Base-by-base conservation (phyloP, 176 grass and related monocot species). In the Poa annua region DNA sequence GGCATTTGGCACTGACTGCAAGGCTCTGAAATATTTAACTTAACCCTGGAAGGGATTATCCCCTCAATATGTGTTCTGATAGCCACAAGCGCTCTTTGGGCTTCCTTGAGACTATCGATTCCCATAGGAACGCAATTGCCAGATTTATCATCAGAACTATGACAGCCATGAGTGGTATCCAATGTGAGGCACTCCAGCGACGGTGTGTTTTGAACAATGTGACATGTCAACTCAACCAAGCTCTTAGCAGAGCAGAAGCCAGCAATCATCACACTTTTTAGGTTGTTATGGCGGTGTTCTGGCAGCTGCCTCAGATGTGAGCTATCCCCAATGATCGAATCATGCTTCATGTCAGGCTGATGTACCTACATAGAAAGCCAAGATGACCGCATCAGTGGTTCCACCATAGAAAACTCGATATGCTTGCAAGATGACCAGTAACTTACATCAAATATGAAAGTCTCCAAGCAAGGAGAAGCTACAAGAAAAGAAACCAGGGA, bases 401-500 rank as follows among this genome's bases (percentile, higher is more conserved):
- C 16, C 29, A 36, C 63, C 39, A 41, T 41, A 41, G 39, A 41
- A 41, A 41, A 36, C 39, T 41, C 5, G 5, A 5, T 41, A 41
- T 41, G 39, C 7, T 41, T 41, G 5, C 6, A 41, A 41, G 39
- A 41, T 41, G 39, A 41, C 5, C 39, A 41, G 39, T 41, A 41
- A 41, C 39, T 65, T 65, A 65, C 62, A 3, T 19, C 32, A 66
- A 35, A 36, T 6, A 66, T 66, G 32, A 66, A 66, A 35, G 32
- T 72, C 36, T 45, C 66, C 36, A 82, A 82, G 51, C 36, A 71
- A 72, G 67, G 80, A 33, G 80, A 32, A 59, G 66, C 51, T 20
- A 32, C 66, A 71, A 81, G 50, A 57, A 81, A 81, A 42, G 35
- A 81, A 57, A 55, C 80, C n/a, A 72, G 52, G 14, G 52, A 82